Conservation (phyloP, 2,329 filamentous ascomycete genomes). For the Microthyrium microscopicum region DNA sequence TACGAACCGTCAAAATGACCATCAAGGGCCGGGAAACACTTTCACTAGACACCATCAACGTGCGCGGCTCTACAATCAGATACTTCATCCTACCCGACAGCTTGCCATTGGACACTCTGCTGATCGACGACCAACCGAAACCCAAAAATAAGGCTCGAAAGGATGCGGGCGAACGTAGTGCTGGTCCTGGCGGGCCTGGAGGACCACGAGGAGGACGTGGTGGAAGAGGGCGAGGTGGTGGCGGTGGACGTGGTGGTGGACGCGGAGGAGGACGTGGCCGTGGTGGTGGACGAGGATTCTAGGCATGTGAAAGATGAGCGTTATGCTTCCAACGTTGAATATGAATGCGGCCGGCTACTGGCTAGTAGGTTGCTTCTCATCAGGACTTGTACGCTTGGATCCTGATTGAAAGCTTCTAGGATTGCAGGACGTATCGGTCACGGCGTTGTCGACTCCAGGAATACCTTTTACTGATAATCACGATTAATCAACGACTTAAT, state of each 20-base stretch:
- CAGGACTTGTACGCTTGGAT: too few species aligned
- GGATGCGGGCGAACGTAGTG: conserved; percentile 46
- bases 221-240: conserved; percentile 27
- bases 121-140: conserved; percentile 94
- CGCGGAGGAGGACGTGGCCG: conserved; percentile 19
- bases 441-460: too few species aligned
- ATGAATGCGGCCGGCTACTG: too few species aligned
- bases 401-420: too few species aligned
- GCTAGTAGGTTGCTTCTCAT: too few species aligned
- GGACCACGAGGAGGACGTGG: conserved; percentile 32
- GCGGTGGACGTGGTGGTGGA: conserved; percentile 26
- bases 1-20: conserved; percentile 95
- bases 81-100: conserved; percentile 96
- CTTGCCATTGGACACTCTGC: conserved; percentile 80
- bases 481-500: too few species aligned
- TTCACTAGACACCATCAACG: conserved; percentile 85
- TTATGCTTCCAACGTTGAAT: too few species aligned
- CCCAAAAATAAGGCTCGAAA: conserved; percentile 99
- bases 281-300: conserved; percentile 17
- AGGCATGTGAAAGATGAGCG: too few species aligned
- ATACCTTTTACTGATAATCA: too few species aligned
- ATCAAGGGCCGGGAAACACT: conserved; percentile 74
- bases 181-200: conserved; percentile 33
- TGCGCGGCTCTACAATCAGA: conserved; percentile 87
- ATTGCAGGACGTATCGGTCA: too few species aligned